phyloP scores from a whole-genome alignment of 2,329 filamentous ascomycete genomes.

The Paraphoma chrysanthemicola region DNA sequence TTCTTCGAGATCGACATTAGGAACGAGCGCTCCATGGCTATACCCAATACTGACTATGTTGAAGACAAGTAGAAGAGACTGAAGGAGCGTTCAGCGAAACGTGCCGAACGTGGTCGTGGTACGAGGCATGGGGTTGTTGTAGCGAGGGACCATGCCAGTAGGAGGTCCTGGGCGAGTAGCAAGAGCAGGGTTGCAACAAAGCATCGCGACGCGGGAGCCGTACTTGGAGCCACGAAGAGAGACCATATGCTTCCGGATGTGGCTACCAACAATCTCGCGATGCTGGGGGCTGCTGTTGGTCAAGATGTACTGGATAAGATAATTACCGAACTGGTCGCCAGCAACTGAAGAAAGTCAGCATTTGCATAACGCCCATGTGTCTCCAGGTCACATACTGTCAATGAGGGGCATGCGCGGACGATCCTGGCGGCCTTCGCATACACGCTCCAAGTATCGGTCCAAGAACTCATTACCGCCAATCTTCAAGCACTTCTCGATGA shows the following conservation, averaged over 20 bases:
- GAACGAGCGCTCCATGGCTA: conserved; percentile 35
- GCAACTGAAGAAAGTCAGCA: conserved; percentile 63
- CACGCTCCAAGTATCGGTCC: conserved; percentile 87
- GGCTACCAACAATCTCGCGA: conserved; percentile 88
- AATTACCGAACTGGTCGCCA: conserved; percentile 98
- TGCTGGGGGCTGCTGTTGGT: conserved; percentile 87
- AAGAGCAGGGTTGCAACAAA: conserved; percentile 93
- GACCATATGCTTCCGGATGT: conserved; percentile 99
- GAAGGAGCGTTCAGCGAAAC: conserved; percentile 32
- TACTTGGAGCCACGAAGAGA: conserved; percentile 98
- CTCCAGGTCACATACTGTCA: conserved; percentile 68
- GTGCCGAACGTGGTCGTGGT: conserved; percentile 30
- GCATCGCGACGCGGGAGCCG: conserved; percentile 96
- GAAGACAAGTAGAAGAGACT: conserved; percentile 18
- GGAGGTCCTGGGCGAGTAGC: conserved; percentile 88
- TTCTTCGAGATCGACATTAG: conserved; percentile 38
- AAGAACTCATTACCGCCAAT: conserved; percentile 92
- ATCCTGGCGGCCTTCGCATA: conserved; percentile 89
- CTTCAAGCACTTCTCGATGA: conserved; percentile 98
- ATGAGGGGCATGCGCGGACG: conserved; percentile 96
- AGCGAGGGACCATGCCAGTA: conserved; percentile 61
- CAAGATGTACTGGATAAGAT: conserved; percentile 95
- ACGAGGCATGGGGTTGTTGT: conserved; percentile 35
- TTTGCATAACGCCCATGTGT: neutral
- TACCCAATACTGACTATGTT: conserved; percentile 38